A percentile compares a stretch with the other conserved stretches of the same genome.
Conservation (phyloP, 176 grass and related monocot genomes). For the Triticum monococcum region DNA sequence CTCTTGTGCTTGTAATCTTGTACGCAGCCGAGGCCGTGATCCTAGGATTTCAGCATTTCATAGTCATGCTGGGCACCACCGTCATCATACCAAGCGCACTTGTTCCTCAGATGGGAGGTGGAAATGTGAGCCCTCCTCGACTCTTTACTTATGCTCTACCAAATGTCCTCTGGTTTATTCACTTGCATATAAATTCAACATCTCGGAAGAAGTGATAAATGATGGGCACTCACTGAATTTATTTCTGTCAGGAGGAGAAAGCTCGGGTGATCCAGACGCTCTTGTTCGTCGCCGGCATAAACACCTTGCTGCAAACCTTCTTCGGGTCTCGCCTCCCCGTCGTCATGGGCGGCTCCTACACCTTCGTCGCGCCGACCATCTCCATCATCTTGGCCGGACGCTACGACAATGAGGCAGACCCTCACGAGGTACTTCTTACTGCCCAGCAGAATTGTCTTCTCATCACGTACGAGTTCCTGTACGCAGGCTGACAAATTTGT, state of each 20-base stretch:
- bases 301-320: conserved; percentile 85
- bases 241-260: conserved; percentile 71
- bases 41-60: conserved; percentile 93
- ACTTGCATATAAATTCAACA: too few relatives aligned
- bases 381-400: conserved; percentile 88
- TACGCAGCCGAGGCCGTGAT: conserved; percentile 85
- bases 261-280: conserved; percentile 86
- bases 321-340: conserved; percentile 85
- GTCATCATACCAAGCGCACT: conserved; percentile 96
- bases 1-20: not conserved
- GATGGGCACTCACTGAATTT: not conserved
- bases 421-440: conserved; percentile 55
- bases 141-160: not conserved
- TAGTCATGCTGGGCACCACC: conserved; percentile 92
- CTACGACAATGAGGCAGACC: conserved; percentile 73
- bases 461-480: too few relatives aligned
- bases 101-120: conserved; percentile 96
- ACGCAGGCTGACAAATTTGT: not conserved
- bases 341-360: conserved; percentile 85
- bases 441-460: not conserved
- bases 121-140: conserved; percentile 54
- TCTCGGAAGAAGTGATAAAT: too few relatives aligned
- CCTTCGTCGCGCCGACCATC: conserved; percentile 79
- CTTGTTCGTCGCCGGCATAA: conserved; percentile 92
- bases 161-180: not conserved